These are phyloP conservation scores for Heracleum sosnowskyi DNA, from an alignment of 129 eudicot species.

Conservation along the genomic window DNA sequence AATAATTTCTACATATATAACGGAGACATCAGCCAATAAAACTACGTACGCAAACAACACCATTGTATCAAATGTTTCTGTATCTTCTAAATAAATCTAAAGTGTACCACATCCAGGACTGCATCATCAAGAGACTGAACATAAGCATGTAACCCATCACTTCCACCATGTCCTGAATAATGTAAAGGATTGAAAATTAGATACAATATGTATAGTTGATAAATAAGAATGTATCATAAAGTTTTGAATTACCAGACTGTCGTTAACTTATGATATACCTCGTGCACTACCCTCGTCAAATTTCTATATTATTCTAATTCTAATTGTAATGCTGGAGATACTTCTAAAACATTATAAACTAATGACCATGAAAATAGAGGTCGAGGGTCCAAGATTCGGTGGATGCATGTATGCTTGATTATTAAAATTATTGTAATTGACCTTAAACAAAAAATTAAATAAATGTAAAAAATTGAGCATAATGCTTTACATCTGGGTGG, in stretches of 20 bases:
- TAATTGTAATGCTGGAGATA: neutral
- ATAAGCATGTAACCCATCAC: conserved; percentile 92
- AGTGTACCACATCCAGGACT: conserved; percentile 56
- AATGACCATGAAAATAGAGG: neutral
- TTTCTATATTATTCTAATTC: neutral
- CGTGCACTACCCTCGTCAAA: neutral
- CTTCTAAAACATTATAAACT: neutral
- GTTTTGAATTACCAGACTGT: neutral
- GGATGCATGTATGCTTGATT: neutral
- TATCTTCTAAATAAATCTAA: neutral
- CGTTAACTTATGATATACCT: neutral
- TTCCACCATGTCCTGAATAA: conserved; percentile 82
- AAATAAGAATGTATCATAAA: neutral
- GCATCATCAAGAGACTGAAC: conserved; percentile 81
- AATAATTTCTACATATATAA: conserved; percentile 50
- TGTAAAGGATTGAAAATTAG: neutral
- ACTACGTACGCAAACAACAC: neutral
- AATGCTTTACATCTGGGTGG: neutral
- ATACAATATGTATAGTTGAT: neutral
- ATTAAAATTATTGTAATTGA: neutral
- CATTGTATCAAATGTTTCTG: neutral
- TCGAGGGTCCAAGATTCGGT: neutral
- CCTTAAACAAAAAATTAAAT: neutral
- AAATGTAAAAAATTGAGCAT: neutral
- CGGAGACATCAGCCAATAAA: neutral